Percentiles rank a stretch among this genome's conserved stretches.
phyloP scores from a whole-genome alignment of 768 basidiomycete species.

The Butyriboletus loyo region DNA sequence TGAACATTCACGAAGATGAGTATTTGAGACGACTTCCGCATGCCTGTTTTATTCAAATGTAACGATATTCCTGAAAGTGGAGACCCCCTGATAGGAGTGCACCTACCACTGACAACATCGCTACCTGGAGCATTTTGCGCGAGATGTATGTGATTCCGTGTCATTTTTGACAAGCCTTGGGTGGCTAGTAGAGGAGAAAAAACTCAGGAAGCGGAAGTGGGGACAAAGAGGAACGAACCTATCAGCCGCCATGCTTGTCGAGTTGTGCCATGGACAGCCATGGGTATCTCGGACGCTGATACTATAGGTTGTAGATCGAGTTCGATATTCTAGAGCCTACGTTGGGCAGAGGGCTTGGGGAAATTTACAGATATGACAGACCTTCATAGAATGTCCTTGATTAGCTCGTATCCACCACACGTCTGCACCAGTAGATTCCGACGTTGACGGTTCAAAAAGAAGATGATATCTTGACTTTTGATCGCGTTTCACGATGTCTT shows the following conservation, averaged over 20 bases:
- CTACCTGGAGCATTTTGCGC: conserved; percentile 72
- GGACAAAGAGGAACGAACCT: conserved; percentile 37
- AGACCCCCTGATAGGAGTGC: not conserved
- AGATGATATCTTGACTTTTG: conserved; percentile 65
- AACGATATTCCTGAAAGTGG: not conserved
- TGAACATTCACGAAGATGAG: conserved; percentile 79
- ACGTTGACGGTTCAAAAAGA: conserved; percentile 44
- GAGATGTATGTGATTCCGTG: conserved; percentile 88
- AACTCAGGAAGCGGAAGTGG: not conserved
- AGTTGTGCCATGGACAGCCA: conserved; percentile 84
- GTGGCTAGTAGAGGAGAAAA: conserved; percentile 40
- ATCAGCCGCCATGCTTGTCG: conserved; percentile 68
- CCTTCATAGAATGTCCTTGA: conserved; percentile 87
- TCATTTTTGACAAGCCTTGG: conserved; percentile 80
- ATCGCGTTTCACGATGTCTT: conserved; percentile 66
- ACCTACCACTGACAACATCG: conserved; percentile 73
- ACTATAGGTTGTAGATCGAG: conserved; percentile 61
- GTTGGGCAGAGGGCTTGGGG: not conserved
- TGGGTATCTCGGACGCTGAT: conserved; percentile 60
- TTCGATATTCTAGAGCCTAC: conserved; percentile 52
- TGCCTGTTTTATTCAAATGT: conserved; percentile 47
- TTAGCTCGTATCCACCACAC: conserved; percentile 90
- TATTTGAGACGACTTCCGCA: conserved; percentile 74
- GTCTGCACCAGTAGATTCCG: conserved; percentile 29
- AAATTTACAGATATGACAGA: conserved; percentile 25